Evolutionary conservation across 1,284 basidiomycete species (phyloP).

Genomic region (Vanrija sp.): DNA sequence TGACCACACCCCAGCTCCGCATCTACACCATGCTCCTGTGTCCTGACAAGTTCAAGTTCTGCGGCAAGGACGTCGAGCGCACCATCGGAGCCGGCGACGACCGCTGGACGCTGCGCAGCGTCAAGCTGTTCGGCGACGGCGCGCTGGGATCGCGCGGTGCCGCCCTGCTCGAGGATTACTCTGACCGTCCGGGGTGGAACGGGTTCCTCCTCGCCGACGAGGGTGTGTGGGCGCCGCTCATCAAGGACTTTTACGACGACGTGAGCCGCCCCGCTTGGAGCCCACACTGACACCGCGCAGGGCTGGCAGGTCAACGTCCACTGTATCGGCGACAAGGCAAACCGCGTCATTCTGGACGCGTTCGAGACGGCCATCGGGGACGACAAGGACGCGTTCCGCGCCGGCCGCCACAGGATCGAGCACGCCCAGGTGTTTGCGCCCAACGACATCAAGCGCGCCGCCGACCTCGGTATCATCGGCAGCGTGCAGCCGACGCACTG

Average conservation of each 20-base stretch:
- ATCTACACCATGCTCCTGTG: slow-evolving; percentile 67
- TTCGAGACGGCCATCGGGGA: slow-evolving; percentile 61
- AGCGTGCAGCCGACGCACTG: slow-evolving; percentile 92
- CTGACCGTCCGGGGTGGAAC: slow-evolving; percentile 65
- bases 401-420: slow-evolving; percentile 71
- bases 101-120: slow-evolving; percentile 65
- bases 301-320: slow-evolving; percentile 66
- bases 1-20: slow-evolving; percentile 55
- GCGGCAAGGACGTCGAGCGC: slow-evolving; percentile 61
- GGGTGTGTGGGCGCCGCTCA: slow-evolving; percentile 56
- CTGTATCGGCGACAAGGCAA: slow-evolving; percentile 87
- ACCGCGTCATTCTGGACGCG: slow-evolving; percentile 72
- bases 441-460: slow-evolving; percentile 66
- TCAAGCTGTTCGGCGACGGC: slow-evolving; percentile 76
- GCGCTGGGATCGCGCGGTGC: slow-evolving; percentile 90
- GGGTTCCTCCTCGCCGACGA: slow-evolving; percentile 66
- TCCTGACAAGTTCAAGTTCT: slow-evolving; percentile 59
- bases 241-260: slow-evolving; percentile 62
- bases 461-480: slow-evolving; percentile 73
- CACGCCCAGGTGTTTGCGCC: slow-evolving; percentile 81
- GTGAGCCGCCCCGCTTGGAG: slow-evolving; percentile 11
- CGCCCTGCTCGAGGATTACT: slow-evolving; percentile 78
- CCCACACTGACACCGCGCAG: neutral
- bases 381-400: slow-evolving; percentile 31
- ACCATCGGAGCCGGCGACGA: slow-evolving; percentile 45